Base-by-base conservation (phyloP, 306 rosid species). In the Casuarina equisetifolia region DNA sequence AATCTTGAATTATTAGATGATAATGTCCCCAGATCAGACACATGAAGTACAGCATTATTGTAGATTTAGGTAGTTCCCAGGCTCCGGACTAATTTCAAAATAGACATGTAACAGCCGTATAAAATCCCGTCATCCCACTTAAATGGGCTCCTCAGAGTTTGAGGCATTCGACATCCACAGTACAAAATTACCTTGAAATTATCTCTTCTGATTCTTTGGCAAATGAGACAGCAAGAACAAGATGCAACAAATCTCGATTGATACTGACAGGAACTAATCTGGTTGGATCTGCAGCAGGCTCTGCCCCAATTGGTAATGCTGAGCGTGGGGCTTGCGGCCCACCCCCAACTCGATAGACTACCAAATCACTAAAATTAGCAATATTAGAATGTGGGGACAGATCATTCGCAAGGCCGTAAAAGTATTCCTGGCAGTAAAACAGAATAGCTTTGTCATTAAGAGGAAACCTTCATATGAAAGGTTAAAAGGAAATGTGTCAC, bases 291-390 rank as follows among this genome's bases (percentile, higher is more conserved):
- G 97, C 97, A 3, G 93, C 91, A 70, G 99, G 99, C 83, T 95
- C 97, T 55, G 99, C 99, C 72, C 99, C 98, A 82, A 95, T 92
- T 51, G 97, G 98, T 89, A 95, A 81, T 72, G 98, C 98, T 51
- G 97, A 95, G 6, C 96, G 97, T 0, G 97, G 98, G 78, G 98
- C 96, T 82, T 95, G 98, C 46, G 98, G 98, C 72, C 97, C 97
- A 1, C 98, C 99, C 36, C 99, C 99, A 78, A 92, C 82, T 78
- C 97, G 96, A 86, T 84, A 91, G 78, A 95, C 86, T 43, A 81
- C 79, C 84, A 95, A 85, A 71, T 95, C 98, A 5, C 89, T 78
- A 58, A 92, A 95, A 75, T 81, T 95, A 81, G 97, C 91, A 12
- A 88, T 86, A 81, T 89, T 89, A 64, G 99, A 92, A 82, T 95